Conservation (phyloP, 306 rosid species). For the Vachellia collinsii region DNA sequence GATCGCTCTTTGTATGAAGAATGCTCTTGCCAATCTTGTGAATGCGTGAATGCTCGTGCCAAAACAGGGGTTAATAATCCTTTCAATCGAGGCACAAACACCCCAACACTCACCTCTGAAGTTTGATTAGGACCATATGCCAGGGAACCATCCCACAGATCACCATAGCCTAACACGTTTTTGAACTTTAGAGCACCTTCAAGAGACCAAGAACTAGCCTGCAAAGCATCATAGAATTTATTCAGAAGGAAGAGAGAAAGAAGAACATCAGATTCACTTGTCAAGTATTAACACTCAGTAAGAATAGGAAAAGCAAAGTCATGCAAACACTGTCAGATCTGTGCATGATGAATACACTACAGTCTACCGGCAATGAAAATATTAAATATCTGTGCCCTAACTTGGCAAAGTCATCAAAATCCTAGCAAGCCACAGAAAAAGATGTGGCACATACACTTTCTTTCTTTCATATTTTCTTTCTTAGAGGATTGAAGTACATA, state of each 20-base stretch:
- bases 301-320: constrained; percentile 14
- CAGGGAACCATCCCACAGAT: constrained; percentile 91
- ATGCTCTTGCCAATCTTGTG: constrained; percentile 92
- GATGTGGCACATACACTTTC: background rate
- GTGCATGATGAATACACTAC: background rate
- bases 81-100: constrained; percentile 72
- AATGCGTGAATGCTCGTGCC: constrained; percentile 73
- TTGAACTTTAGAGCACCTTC: constrained; percentile 85
- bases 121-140: constrained; percentile 88
- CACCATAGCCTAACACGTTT: constrained; percentile 90
- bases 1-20: constrained; percentile 88
- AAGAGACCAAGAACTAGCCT: constrained; percentile 88
- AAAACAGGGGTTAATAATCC: constrained; percentile 66
- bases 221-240: constrained; percentile 47
- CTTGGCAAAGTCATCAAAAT: background rate
- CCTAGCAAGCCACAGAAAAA: background rate
- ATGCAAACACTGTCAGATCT: background rate
- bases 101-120: constrained; percentile 85
- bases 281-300: constrained; percentile 5
- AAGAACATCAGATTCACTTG: constrained; percentile 20
- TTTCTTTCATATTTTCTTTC: constrained; percentile 1
- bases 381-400: constrained; percentile 6
- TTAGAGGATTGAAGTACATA: background rate
- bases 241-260: constrained; percentile 20
- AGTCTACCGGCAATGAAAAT: background rate